Conservation (phyloP, 2,329 filamentous ascomycete genomes). For the Apiospora saccharicola region DNA sequence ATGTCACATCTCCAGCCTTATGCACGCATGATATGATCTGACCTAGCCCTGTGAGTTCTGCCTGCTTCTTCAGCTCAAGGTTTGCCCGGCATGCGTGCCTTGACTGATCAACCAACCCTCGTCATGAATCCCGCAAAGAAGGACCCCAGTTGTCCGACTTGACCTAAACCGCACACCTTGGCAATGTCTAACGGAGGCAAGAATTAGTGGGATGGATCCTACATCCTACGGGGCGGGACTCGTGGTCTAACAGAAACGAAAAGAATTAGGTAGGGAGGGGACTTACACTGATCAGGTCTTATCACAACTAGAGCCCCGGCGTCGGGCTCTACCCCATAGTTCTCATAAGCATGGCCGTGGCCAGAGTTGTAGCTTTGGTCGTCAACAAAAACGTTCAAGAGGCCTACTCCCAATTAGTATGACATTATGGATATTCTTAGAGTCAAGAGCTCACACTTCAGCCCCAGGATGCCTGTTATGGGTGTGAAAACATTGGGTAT, state of each 20-base stretch:
- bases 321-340: conserved; percentile 58
- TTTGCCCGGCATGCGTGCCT: background rate
- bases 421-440: background rate
- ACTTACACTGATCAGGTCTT: conserved; percentile 68
- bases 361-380: conserved; percentile 62
- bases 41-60: background rate
- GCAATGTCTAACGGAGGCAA: conserved; percentile 36
- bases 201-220: background rate
- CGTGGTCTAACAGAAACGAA: background rate
- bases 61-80: background rate
- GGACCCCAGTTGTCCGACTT: conserved; percentile 24
- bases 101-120: background rate
- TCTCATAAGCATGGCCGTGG: conserved; percentile 64
- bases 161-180: conserved; percentile 33
- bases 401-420: conserved; percentile 46
- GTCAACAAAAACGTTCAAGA: conserved; percentile 66
- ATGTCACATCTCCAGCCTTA: conserved; percentile 6
- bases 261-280: background rate
- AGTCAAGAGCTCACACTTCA: conserved; percentile 52
- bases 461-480: conserved; percentile 59
- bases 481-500: conserved; percentile 66
- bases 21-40: background rate
- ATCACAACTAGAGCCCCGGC: conserved; percentile 60
- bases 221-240: background rate
- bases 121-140: conserved; percentile 10